A percentile compares a stretch with the other conserved stretches of the same genome.
Conservation (phyloP, 2,329 filamentous ascomycete genomes). For the Trichophyton schoenleinii region DNA sequence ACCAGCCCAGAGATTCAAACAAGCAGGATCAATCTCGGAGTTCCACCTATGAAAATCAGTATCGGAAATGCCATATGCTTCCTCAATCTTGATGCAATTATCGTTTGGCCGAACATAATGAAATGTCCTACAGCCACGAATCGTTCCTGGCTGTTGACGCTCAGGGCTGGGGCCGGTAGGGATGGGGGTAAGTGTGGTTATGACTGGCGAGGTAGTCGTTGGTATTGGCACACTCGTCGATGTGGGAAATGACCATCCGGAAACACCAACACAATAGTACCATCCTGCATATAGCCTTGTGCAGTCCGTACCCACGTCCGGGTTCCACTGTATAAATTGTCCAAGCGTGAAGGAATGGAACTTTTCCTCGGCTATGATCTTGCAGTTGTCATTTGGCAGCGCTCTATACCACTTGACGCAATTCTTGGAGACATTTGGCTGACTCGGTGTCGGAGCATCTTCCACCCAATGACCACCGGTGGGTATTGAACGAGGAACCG, state of each 20-base stretch:
- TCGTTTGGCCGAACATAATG: slow-evolving; percentile 3
- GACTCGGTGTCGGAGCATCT: not conserved
- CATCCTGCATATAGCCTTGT: slow-evolving; percentile 1
- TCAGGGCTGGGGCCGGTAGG: not conserved
- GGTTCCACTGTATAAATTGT: slow-evolving; percentile 4
- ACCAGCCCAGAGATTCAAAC: slow-evolving; percentile 4
- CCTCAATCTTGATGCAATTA: not conserved
- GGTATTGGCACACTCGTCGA: not conserved
- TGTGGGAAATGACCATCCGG: not conserved
- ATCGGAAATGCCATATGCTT: not conserved
- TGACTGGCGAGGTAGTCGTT: not conserved
- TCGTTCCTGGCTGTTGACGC: slow-evolving; percentile 5
- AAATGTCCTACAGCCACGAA: not conserved
- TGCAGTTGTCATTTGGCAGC: not conserved
- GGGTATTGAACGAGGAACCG: not conserved
- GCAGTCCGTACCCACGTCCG: not conserved
- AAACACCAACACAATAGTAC: slow-evolving; percentile 3
- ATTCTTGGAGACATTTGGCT: not conserved
- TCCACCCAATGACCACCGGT: not conserved
- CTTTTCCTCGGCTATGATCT: not conserved
- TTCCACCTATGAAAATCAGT: slow-evolving; percentile 3
- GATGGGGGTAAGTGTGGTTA: not conserved
- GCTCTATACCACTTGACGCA: slow-evolving; percentile 2
- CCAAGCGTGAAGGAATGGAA: not conserved
- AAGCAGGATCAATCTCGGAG: not conserved